Percentiles rank a stretch among this genome's conserved stretches.
These are phyloP conservation scores for Solanum chiquidenum DNA, from an alignment of 257 asterid genomes.

Conservation along the genomic window DNA sequence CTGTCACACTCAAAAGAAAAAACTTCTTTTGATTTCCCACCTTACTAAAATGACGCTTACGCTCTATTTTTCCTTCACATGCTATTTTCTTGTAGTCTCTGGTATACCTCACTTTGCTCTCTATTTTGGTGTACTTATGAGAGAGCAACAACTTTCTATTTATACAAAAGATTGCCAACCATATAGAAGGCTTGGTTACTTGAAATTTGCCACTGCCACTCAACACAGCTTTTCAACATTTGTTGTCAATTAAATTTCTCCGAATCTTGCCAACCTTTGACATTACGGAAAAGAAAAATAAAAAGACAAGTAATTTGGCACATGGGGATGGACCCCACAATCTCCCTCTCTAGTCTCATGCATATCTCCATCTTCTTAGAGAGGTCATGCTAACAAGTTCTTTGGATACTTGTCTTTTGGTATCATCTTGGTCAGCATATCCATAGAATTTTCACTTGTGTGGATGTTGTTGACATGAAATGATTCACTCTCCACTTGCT, in stretches of 20 bases:
- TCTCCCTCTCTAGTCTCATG: background rate
- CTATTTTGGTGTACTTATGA: background rate
- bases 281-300: background rate
- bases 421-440: background rate
- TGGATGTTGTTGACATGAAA: background rate
- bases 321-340: background rate
- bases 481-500: background rate
- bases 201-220: background rate
- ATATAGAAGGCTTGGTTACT: background rate
- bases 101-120: background rate
- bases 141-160: background rate
- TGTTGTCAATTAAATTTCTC: background rate
- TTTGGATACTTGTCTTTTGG: background rate
- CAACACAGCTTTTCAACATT: background rate
- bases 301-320: background rate
- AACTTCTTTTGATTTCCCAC: background rate
- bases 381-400: background rate
- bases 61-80: background rate
- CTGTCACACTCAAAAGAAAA: background rate
- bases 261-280: background rate
- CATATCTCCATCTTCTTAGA: background rate
- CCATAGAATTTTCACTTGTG: background rate
- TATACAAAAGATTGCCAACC: background rate
- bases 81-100: background rate
- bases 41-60: background rate